Percentiles rank a stretch among this genome's conserved stretches.
Evolutionary conservation across 2,329 filamentous ascomycete species (phyloP).

Genomic region (Hansfordia pulvinata): DNA sequence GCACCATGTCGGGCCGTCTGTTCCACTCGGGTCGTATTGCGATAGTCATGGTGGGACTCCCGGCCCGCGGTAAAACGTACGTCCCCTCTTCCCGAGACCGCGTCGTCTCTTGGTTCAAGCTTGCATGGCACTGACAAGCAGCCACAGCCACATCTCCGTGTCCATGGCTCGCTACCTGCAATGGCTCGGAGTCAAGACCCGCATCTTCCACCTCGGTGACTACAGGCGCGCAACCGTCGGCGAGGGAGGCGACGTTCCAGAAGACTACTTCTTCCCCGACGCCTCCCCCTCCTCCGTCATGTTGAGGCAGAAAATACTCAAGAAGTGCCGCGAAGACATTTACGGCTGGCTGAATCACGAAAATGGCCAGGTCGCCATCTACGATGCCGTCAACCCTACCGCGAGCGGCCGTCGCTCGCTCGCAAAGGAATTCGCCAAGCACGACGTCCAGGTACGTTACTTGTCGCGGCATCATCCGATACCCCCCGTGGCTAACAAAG

Average conservation of each 20-base stretch:
- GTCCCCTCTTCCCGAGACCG: conserved; percentile 15
- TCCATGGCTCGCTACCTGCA: conserved; percentile 87
- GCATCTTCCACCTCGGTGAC: conserved; percentile 94
- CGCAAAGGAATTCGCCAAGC: conserved; percentile 94
- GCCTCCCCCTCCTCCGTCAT: conserved; percentile 88
- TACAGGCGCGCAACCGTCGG: conserved; percentile 88
- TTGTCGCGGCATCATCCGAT: neutral
- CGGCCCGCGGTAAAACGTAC: conserved; percentile 88
- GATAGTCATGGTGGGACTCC: conserved; percentile 91
- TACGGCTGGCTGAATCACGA: conserved; percentile 94
- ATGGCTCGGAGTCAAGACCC: conserved; percentile 96
- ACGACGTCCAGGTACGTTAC: conserved; percentile 65
- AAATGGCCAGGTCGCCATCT: conserved; percentile 96
- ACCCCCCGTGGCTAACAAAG: conserved; percentile 1
- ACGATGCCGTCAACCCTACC: conserved; percentile 92
- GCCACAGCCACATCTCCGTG: conserved; percentile 72
- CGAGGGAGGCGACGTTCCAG: conserved; percentile 69
- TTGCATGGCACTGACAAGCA: no score
- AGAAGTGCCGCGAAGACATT: conserved; percentile 94
- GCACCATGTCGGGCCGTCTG: conserved; percentile 89
- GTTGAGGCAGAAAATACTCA: conserved; percentile 89
- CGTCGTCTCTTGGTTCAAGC: no score
- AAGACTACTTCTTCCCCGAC: conserved; percentile 96
- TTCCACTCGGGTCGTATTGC: conserved; percentile 97
- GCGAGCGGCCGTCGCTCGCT: conserved; percentile 69